Evolutionary conservation across 169 alveolate genomes (phyloP), one percentile per base, ranked within the genome.

Genomic region (Babesia gibsoni): DNA sequence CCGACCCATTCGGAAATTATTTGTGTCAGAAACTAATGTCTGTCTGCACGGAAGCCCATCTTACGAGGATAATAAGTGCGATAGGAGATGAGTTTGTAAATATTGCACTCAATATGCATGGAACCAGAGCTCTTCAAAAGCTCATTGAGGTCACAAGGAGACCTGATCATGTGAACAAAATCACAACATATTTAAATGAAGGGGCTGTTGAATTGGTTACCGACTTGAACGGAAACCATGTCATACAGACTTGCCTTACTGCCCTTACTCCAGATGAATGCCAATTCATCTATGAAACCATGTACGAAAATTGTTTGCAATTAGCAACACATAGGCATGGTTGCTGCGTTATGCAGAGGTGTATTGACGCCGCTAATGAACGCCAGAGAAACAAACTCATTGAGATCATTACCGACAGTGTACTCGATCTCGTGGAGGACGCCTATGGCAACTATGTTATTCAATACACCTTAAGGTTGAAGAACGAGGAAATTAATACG

Each of bases 401-500:
- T 0, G 91, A 90, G 29, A 74, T 77, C 33, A 84, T 96, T 29
- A 74, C 92, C 29, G 73, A 56, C 14, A 73, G 91, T 61, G 92
- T 92, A 0, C 91, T 91, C 41, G 82, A 78, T 49, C 87, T 95
- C 27, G 94, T 94, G 25, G 91, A 94, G 53, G 97, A 93, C 72
- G 95, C 98, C 29, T 96, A 90, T 83, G 99, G 99, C 16, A 96
- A 96, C 75, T 96, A 96, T 81, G 98, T 96, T 36, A 93, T 96
- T 14, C 96, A 96, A 70, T 90, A 94, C 79, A 92, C 93, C 10
- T 65, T 95, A 43, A 91, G 88, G 37, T 69, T 79, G 66, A 89
- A 85, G 53, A 56, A 79, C 49, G 82, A 84, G 45, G 84, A 88
- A 67, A 82, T 88, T 57, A 90, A 77, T 52, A 37, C 52, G 23